phyloP scores from a whole-genome alignment of 2,329 filamentous ascomycete genomes.

The Talaromyces funiculosus region DNA sequence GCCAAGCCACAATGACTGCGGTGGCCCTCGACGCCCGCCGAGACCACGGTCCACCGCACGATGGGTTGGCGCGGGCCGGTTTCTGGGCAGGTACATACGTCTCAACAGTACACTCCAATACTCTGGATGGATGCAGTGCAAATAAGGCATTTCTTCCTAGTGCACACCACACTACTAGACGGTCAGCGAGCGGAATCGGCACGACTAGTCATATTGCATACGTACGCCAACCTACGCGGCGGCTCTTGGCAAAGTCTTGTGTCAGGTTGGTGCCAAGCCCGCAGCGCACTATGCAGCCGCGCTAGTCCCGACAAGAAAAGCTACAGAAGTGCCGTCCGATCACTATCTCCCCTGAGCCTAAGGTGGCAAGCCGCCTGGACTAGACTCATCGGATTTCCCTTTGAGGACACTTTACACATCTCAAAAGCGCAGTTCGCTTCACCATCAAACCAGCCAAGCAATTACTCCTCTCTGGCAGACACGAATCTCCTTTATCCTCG shows the following conservation, averaged over 20 bases:
- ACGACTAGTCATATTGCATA: too few relatives aligned
- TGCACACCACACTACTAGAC: too few relatives aligned
- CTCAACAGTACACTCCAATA: neutral
- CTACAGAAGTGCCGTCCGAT: neutral
- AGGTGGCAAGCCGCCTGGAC: neutral
- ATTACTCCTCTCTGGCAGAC: too few relatives aligned
- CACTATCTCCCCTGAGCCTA: neutral
- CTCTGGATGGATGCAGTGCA: too few relatives aligned
- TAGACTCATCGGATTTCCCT: too few relatives aligned
- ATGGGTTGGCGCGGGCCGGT: neutral
- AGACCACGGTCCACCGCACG: neutral
- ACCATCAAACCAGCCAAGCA: neutral
- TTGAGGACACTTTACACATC: neutral
- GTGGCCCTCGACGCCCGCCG: neutral
- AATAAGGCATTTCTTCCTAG: too few relatives aligned
- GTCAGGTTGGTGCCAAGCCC: neutral
- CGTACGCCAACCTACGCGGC: neutral
- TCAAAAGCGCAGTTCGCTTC: neutral
- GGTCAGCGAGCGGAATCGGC: too few relatives aligned
- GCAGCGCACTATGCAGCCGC: neutral
- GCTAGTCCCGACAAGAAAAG: neutral
- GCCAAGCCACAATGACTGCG: neutral
- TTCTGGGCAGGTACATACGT: neutral
- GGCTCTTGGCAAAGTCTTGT: neutral
- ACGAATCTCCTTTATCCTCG: too few relatives aligned